Evolutionary conservation across 2,329 filamentous ascomycete species (phyloP).

Genomic region (Aureobasidium lini): DNA sequence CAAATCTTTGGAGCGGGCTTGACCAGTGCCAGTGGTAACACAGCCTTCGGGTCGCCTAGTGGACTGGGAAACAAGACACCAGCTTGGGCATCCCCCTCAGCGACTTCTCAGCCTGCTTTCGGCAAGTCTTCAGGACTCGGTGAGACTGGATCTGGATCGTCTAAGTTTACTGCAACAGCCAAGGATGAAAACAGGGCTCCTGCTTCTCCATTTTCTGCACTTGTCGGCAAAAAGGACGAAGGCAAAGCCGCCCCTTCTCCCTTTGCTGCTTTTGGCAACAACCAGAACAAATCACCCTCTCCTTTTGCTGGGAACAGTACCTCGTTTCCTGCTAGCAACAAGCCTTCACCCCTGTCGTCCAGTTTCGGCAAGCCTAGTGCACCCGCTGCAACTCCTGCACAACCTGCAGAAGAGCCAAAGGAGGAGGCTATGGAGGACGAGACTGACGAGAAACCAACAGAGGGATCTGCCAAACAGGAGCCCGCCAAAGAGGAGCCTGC

Average conservation of each 20-base stretch:
- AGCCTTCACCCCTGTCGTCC: constrained; percentile 21
- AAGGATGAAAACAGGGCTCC: constrained; percentile 24
- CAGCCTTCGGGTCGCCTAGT: constrained; percentile 19
- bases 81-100: constrained; percentile 15
- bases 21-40: constrained; percentile 11
- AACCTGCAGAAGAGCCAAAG: constrained; percentile 22
- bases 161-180: constrained; percentile 26
- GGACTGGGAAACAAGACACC: constrained; percentile 17
- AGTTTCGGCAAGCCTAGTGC: constrained; percentile 15
- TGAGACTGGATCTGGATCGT: constrained; percentile 16
- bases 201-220: constrained; percentile 15
- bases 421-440: constrained; percentile 22
- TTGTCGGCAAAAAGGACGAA: neutral
- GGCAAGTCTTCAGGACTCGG: constrained; percentile 22
- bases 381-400: neutral
- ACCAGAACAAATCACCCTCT: constrained; percentile 14
- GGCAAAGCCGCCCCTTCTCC: constrained; percentile 19
- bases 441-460: neutral
- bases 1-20: constrained; percentile 21
- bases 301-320: constrained; percentile 32
- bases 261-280: constrained; percentile 16
- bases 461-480: neutral
- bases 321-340: constrained; percentile 27
- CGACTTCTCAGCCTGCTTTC: constrained; percentile 17
- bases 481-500: neutral